Percentiles rank a stretch among this genome's conserved stretches.
These are phyloP conservation scores for Aspergillus thermomutatus DNA, from an alignment of 2,329 filamentous ascomycete genomes.

Conservation along the genomic window DNA sequence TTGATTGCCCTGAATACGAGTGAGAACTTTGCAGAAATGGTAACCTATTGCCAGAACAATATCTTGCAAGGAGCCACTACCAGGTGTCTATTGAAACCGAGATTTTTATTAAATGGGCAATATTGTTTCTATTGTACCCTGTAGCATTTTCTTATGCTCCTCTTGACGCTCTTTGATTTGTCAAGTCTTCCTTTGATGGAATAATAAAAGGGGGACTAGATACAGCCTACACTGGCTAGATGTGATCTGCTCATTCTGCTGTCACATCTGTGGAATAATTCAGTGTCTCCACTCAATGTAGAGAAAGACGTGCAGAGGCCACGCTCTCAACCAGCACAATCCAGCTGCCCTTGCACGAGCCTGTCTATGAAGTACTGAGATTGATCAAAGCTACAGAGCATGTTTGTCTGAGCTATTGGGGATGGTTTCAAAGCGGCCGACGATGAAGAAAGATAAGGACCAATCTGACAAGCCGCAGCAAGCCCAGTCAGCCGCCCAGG, in stretches of 20 bases:
- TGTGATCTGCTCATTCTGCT: constrained; percentile 32
- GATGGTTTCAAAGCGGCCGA: not conserved
- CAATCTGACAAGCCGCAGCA: not conserved
- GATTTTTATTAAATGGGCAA: not conserved
- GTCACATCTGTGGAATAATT: constrained; percentile 29
- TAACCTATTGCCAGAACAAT: not conserved
- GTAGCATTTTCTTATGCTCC: not conserved
- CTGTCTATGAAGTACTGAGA: not conserved
- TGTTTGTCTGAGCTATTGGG: not conserved
- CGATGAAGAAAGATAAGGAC: not conserved
- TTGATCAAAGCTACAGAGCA: not conserved
- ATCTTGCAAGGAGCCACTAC: not conserved
- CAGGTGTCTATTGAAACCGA: not conserved
- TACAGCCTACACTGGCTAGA: constrained; percentile 24
- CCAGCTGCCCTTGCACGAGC: constrained; percentile 15
- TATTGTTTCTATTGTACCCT: not conserved
- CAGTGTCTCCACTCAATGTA: constrained; percentile 27
- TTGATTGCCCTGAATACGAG: not conserved
- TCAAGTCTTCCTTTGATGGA: not conserved
- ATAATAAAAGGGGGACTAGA: not conserved
- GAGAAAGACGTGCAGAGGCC: constrained; percentile 31
- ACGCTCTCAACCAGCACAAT: constrained; percentile 32
- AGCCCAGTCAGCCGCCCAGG: not conserved
- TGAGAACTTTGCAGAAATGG: not conserved
- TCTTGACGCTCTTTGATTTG: not conserved